Percentiles rank a stretch among this genome's conserved stretches.
These are phyloP conservation scores for Blastomyces silverae DNA, from an alignment of 2,329 filamentous ascomycete genomes.

Conservation along the genomic window DNA sequence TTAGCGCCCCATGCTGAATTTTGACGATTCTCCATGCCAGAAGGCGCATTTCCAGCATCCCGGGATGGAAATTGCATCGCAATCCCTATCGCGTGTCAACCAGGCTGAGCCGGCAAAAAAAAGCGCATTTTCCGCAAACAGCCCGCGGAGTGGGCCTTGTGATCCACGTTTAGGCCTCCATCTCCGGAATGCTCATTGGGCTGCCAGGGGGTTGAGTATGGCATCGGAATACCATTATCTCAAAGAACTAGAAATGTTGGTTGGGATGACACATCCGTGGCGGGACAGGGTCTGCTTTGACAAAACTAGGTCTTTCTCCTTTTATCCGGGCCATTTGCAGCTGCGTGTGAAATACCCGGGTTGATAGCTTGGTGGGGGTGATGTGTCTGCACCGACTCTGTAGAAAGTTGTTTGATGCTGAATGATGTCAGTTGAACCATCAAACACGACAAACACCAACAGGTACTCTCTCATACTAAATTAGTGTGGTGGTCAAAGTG, in stretches of 20 bases:
- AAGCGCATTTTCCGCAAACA: constrained; percentile 3
- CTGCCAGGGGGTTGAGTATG: neutral
- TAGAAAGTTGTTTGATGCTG: neutral
- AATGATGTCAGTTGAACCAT: neutral
- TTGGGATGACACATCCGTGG: neutral
- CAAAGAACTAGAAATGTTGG: neutral
- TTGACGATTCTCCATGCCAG: constrained; percentile 3
- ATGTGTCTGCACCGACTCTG: too few relatives aligned
- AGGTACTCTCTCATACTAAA: too few relatives aligned
- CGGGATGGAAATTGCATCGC: neutral
- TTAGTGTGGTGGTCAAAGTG: too few relatives aligned
- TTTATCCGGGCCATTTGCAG: neutral
- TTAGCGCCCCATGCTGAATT: neutral
- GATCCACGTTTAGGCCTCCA: constrained; percentile 13
- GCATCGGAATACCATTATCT: neutral
- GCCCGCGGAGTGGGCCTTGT: constrained; percentile 1
- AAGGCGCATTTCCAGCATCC: neutral
- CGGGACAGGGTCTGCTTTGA: neutral
- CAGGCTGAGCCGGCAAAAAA: neutral
- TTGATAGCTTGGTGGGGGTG: neutral
- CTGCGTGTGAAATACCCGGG: neutral
- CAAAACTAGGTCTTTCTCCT: neutral
- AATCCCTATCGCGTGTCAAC: neutral
- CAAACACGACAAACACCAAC: too few relatives aligned
- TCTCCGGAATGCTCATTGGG: neutral